Evolutionary conservation across 2,329 filamentous ascomycete species (phyloP).

Genomic region (Ceratocystiopsis brevicomis): DNA sequence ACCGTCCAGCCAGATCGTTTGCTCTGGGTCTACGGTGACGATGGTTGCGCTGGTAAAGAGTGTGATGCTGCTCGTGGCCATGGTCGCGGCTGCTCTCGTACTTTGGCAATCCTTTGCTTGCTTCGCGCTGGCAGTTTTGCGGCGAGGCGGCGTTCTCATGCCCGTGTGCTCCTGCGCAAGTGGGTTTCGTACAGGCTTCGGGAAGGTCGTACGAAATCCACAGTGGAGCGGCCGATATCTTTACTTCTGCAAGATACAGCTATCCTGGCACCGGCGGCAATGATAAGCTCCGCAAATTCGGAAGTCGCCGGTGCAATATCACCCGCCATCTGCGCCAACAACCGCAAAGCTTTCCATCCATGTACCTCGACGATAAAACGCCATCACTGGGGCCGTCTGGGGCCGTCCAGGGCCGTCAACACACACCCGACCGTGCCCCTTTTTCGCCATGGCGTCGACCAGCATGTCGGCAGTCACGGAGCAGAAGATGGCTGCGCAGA

Average conservation of each 20-base stretch:
- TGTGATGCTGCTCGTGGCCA: constrained; percentile 1
- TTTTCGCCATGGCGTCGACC: not conserved
- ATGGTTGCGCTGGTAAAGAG: constrained; percentile 31
- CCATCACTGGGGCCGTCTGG: too few relatives aligned
- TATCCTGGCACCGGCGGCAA: too few relatives aligned
- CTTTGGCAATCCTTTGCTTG: not conserved
- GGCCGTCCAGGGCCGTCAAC: not conserved
- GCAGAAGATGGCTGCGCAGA: not conserved
- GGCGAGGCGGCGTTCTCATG: too few relatives aligned
- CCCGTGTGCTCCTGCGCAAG: too few relatives aligned
- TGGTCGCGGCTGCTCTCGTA: not conserved
- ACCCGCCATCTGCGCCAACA: too few relatives aligned
- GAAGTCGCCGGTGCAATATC: not conserved
- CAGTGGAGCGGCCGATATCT: too few relatives aligned
- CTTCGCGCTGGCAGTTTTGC: not conserved
- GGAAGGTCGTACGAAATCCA: not conserved
- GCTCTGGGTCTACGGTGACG: constrained; percentile 27
- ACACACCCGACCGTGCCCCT: not conserved
- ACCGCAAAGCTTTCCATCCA: too few relatives aligned
- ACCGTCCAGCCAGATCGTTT: constrained; percentile 27
- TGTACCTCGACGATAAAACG: too few relatives aligned
- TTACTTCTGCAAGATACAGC: too few relatives aligned
- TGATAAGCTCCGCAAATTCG: not conserved
- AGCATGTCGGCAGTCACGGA: not conserved
- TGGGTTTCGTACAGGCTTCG: not conserved